A percentile compares a stretch with the other conserved stretches of the same genome.
phyloP scores from a whole-genome alignment of 345 rosid species.

The Psidium guajava region DNA sequence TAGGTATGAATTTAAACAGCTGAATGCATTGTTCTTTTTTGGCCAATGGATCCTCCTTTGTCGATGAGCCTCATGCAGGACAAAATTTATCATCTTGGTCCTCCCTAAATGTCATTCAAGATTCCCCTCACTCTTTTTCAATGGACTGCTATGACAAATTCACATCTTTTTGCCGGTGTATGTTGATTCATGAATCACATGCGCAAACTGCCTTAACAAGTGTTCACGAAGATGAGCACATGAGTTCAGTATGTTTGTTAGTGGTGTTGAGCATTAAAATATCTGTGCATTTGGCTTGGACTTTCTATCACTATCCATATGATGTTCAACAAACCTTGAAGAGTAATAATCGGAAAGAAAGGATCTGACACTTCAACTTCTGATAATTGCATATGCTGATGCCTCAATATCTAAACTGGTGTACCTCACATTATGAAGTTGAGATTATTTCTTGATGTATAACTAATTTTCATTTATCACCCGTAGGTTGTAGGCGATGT shows the following conservation, averaged over 20 bases:
- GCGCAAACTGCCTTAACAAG: neutral
- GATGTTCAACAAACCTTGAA: neutral
- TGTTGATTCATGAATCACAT: neutral
- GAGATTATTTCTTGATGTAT: neutral
- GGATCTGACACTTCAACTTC: neutral
- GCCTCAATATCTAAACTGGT: neutral
- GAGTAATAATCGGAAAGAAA: neutral
- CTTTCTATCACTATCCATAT: neutral
- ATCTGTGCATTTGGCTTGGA: neutral
- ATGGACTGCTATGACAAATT: neutral
- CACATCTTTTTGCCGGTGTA: neutral
- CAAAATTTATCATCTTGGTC: neutral
- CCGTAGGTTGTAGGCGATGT: constrained; percentile 79
- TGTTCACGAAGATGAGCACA: neutral
- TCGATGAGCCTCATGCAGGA: neutral
- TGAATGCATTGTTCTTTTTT: neutral
- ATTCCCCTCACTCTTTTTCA: neutral
- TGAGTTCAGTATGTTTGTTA: neutral
- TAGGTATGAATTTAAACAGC: neutral
- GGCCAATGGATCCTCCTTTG: neutral
- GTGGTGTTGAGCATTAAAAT: neutral
- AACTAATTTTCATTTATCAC: neutral
- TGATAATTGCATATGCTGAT: neutral
- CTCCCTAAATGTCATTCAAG: neutral
- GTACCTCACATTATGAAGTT: neutral